Evolutionary conservation across 352 stramenopile genomes (phyloP).

Genomic region (Globisporangium middletonii): DNA sequence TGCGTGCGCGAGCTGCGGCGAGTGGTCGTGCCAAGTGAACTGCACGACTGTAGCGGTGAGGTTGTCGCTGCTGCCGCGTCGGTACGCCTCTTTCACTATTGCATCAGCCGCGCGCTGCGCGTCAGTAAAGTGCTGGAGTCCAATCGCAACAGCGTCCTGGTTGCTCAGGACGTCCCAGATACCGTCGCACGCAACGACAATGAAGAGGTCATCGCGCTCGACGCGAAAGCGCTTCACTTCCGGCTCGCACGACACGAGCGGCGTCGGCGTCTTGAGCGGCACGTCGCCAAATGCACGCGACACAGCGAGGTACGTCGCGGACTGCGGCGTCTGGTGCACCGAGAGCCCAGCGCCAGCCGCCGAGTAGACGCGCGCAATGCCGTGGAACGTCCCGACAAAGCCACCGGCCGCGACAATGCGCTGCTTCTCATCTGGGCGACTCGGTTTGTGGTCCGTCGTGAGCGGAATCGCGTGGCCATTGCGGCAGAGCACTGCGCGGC

Average conservation of each 20-base stretch:
- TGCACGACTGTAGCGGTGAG: conserved; percentile 48
- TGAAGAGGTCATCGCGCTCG: conserved; percentile 36
- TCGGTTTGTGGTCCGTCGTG: conserved; percentile 55
- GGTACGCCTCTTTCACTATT: conserved; percentile 52
- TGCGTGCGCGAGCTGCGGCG: conserved; percentile 15
- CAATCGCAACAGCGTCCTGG: conserved; percentile 49
- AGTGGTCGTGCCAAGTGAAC: conserved; percentile 35
- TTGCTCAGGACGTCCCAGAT: conserved; percentile 61
- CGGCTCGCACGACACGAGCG: conserved; percentile 46
- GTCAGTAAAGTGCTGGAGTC: conserved; percentile 27
- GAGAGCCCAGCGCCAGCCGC: conserved; percentile 29
- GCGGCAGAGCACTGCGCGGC: conserved; percentile 50
- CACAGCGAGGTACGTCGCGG: conserved; percentile 42
- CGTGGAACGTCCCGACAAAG: conserved; percentile 39
- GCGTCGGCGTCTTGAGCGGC: conserved; percentile 36
- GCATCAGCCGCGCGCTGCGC: conserved; percentile 36
- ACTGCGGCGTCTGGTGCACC: conserved; percentile 19
- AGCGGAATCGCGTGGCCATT: conserved; percentile 29
- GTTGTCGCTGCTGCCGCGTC: conserved; percentile 48
- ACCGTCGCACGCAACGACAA: conserved; percentile 57
- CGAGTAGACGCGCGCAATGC: conserved; percentile 50
- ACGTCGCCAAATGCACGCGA: conserved; percentile 58
- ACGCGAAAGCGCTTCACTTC: conserved; percentile 35
- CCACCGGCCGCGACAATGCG: conserved; percentile 47
- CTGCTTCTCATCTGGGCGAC: conserved; percentile 33